Evolutionary conservation across 1,139 yeast species (phyloP).

Genomic region (Lodderomyces jiufengensis): DNA sequence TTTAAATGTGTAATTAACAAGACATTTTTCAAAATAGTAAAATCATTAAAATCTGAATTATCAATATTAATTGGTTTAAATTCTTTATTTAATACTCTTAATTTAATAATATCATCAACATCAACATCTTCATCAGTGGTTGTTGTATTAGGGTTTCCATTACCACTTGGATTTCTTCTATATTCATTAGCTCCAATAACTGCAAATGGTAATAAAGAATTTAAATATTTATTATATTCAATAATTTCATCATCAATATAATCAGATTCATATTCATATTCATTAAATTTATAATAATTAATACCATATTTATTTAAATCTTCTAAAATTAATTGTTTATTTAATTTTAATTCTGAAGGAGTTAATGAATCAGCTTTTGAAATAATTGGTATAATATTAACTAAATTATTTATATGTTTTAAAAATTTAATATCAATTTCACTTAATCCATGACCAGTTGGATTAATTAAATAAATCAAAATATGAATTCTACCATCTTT

Average conservation of each 20-base stretch:
- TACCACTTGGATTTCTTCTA: slow-evolving; percentile 24
- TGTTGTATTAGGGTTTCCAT: not conserved
- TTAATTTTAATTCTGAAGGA: slow-evolving; percentile 31
- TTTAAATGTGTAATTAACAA: slow-evolving; percentile 74
- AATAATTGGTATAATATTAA: slow-evolving; percentile 41
- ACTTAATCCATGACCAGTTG: slow-evolving; percentile 46
- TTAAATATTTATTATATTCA: slow-evolving; percentile 45
- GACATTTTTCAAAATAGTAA: slow-evolving; percentile 61
- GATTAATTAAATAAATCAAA: slow-evolving; percentile 45
- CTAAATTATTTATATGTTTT: slow-evolving; percentile 39
- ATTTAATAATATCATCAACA: slow-evolving; percentile 36
- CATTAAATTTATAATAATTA: slow-evolving; percentile 45
- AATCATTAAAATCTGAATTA: slow-evolving; percentile 58
- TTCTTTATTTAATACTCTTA: slow-evolving; percentile 35
- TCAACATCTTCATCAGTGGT: slow-evolving; percentile 28
- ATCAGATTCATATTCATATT: slow-evolving; percentile 47
- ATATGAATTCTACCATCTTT: slow-evolving; percentile 48
- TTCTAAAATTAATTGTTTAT: slow-evolving; percentile 39
- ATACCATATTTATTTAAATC: slow-evolving; percentile 41
- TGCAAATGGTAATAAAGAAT: slow-evolving; percentile 40
- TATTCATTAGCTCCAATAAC: slow-evolving; percentile 44
- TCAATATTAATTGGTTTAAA: slow-evolving; percentile 47
- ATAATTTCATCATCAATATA: slow-evolving; percentile 48
- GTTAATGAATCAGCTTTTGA: slow-evolving; percentile 44
- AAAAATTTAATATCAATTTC: slow-evolving; percentile 42